A percentile compares a stretch with the other conserved stretches of the same genome.
These are phyloP conservation scores for Stephania japonica DNA, from an alignment of 164 flowering plant species.

Conservation along the genomic window DNA sequence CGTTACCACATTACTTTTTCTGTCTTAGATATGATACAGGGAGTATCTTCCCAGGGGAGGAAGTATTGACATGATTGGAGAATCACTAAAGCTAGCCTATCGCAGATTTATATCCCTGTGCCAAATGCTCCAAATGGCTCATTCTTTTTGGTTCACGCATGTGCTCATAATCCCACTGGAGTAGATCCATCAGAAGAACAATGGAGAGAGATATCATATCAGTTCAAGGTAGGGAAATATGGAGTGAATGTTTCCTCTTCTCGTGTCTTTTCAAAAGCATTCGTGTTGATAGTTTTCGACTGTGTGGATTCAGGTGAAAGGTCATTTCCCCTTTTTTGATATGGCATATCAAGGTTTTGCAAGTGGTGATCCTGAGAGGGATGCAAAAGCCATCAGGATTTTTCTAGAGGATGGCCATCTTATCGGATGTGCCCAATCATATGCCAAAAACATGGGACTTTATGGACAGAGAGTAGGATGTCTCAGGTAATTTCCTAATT, in stretches of 20 bases:
- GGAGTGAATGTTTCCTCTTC: background rate
- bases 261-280: too few species aligned
- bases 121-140: conserved; percentile 97
- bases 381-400: conserved; percentile 85
- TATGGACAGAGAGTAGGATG: conserved; percentile 98
- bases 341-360: conserved; percentile 99
- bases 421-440: conserved; percentile 89
- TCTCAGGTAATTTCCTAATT: conserved; percentile 37
- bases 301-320: conserved; percentile 53
- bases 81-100: conserved; percentile 86
- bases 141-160: conserved; percentile 92
- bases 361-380: conserved; percentile 91
- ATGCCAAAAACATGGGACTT: conserved; percentile 97
- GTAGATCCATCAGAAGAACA: conserved; percentile 96
- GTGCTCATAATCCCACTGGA: conserved; percentile 99
- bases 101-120: conserved; percentile 67
- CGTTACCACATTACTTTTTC: too few species aligned
- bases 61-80: conserved; percentile 76
- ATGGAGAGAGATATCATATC: conserved; percentile 88
- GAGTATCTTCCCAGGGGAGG: conserved; percentile 99
- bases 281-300: conserved; percentile 6
- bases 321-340: conserved; percentile 91
- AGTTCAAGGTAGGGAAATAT: conserved; percentile 49
- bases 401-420: conserved; percentile 94
- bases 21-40: conserved; percentile 33